Base-by-base conservation (phyloP, 1,284 basidiomycete genomes). In the Porogramme epimiltina region DNA sequence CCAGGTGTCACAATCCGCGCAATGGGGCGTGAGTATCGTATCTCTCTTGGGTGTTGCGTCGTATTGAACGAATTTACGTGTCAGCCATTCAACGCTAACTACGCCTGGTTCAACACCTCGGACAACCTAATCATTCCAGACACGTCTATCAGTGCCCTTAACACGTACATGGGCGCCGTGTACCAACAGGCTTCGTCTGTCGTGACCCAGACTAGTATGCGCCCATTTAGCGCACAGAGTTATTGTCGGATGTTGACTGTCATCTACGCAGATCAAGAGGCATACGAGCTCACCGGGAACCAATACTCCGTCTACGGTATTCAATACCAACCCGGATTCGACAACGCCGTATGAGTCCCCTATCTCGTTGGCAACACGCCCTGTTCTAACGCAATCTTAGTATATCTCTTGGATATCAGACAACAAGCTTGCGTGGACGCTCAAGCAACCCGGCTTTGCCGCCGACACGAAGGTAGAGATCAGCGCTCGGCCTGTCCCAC, bases 321-420 rank as follows among this genome's bases (percentile, higher is more conserved):
- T 62, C 85, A 89, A 64, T 87, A 84, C 59, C 56, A 70, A 39
- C 74, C 77, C 2, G 79, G 73, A 1, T 70, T 70, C 39, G 67
- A 70, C 46, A 59, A 66, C 31, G 73, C 60, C 11, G 71, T 74
- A 47, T 49, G 54, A 49, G 13, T 10, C 24, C 23, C 39, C 16
- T 37, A 15, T 15, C 37, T 16, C 6, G 16, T 39, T 16, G 34
- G 5, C n/a, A 9, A 37, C 28, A 13, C 8, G 28, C 6, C 28
- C 6, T 13, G 13, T 31, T 13, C 13, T 6, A 31, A 6, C 6
- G 28, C 28, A 8, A 31, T 22, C 69, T n/a, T n/a, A 90, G 75
- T 93, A 93, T 66, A 89, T 95, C 59, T 78, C 82, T n/a, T 95
- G 93, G 93, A 78, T 91, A 31, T 70, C 83, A 25, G 75, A 84